Evolutionary conservation across 768 basidiomycete species (phyloP).

Genomic region (Tylopilus subfusipes): DNA sequence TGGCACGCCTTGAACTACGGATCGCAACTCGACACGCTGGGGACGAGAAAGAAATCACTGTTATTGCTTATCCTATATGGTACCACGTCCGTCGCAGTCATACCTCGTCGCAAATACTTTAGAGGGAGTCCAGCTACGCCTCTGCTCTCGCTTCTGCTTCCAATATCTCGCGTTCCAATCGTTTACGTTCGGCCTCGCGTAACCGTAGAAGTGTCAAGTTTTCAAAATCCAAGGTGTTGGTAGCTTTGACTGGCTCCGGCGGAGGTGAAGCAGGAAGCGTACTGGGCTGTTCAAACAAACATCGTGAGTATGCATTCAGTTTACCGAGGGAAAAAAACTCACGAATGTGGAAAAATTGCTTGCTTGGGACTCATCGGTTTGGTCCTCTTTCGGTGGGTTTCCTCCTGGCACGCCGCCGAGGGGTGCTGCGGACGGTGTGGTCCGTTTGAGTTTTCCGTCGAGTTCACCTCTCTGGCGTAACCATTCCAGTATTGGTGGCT

Average conservation of each 20-base stretch:
- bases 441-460: conserved; percentile 24
- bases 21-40: no score
- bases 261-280: conserved; percentile 14
- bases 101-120: no score
- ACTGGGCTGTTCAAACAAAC: conserved; percentile 15
- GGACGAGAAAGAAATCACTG: no score
- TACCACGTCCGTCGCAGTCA: no score
- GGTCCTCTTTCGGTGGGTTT: background rate
- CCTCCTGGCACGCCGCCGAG: conserved; percentile 14
- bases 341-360: conserved; percentile 46
- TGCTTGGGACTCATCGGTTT: conserved; percentile 2
- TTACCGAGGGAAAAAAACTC: background rate
- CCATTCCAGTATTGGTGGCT: conserved; percentile 71
- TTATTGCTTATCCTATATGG: no score
- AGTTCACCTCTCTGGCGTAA: conserved; percentile 69
- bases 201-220: conserved; percentile 75
- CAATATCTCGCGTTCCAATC: conserved; percentile 72
- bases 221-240: conserved; percentile 66
- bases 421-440: conserved; percentile 18
- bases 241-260: conserved; percentile 23
- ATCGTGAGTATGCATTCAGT: conserved; percentile 2
- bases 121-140: conserved; percentile 1
- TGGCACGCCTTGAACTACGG: no score
- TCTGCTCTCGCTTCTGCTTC: conserved; percentile 55
- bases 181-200: conserved; percentile 74